phyloP scores from a whole-genome alignment of 805 yeast species.

The Lachancea mirantina region DNA sequence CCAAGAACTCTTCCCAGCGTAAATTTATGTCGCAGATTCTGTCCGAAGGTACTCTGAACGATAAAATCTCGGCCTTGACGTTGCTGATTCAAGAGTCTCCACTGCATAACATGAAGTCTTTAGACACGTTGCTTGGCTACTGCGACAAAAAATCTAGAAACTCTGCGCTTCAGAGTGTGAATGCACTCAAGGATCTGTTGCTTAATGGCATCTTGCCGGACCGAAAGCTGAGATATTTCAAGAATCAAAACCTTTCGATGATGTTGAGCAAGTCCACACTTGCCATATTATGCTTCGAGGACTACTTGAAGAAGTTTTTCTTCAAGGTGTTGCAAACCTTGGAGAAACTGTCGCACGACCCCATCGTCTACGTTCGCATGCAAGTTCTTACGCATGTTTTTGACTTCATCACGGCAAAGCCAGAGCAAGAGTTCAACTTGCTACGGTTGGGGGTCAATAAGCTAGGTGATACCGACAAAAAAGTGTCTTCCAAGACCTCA shows the following conservation, averaged over 20 bases:
- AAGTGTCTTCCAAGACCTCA: constrained; percentile 84
- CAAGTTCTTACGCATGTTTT: constrained; percentile 70
- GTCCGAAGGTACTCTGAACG: constrained; percentile 86
- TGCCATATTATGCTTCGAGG: constrained; percentile 80
- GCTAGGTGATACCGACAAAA: constrained; percentile 86
- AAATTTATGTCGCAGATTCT: constrained; percentile 85
- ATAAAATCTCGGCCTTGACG: constrained; percentile 92
- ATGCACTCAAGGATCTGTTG: constrained; percentile 83
- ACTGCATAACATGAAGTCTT: constrained; percentile 73
- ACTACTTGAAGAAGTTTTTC: constrained; percentile 68
- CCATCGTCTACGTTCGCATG: constrained; percentile 80
- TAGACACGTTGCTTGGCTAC: constrained; percentile 68
- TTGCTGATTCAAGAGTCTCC: constrained; percentile 93
- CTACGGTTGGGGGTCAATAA: constrained; percentile 86
- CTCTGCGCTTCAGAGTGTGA: constrained; percentile 83
- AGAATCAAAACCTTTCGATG: constrained; percentile 53
- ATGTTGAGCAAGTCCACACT: constrained; percentile 47
- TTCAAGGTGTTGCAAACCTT: constrained; percentile 70
- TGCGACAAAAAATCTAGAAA: constrained; percentile 90
- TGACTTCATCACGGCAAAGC: constrained; percentile 74
- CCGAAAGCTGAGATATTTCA: constrained; percentile 72
- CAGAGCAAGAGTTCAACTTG: constrained; percentile 94
- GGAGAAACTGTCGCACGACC: constrained; percentile 81
- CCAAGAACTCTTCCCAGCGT: constrained; percentile 70
- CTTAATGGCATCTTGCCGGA: constrained; percentile 80